Percentiles rank a stretch among this genome's conserved stretches.
These are phyloP conservation scores for Cladosporium sp. DNA, from an alignment of 2,329 filamentous ascomycete genomes.

Conservation along the genomic window DNA sequence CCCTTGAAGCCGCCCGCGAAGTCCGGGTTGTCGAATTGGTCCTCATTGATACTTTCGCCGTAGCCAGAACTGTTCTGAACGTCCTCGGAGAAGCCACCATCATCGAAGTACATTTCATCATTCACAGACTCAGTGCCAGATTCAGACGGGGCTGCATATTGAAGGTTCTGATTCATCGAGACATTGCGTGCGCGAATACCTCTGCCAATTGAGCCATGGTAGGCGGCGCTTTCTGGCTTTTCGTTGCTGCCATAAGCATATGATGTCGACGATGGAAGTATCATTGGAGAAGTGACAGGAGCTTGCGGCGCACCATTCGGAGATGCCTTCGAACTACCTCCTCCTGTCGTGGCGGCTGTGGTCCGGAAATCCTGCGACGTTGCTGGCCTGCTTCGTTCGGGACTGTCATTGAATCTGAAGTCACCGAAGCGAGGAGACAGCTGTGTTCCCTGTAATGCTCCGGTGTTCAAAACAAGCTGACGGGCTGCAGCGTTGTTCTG, in stretches of 20 bases:
- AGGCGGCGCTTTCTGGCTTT: conserved; percentile 20
- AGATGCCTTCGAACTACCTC: neutral
- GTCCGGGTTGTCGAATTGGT: conserved; percentile 37
- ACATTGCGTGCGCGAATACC: conserved; percentile 18
- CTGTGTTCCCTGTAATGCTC: neutral
- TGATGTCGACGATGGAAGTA: conserved; percentile 1
- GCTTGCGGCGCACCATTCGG: neutral
- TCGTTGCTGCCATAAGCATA: conserved; percentile 16
- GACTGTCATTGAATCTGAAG: conserved; percentile 24
- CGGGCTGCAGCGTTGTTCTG: neutral
- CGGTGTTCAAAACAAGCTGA: neutral
- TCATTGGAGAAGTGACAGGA: neutral
- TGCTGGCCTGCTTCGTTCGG: conserved; percentile 19
- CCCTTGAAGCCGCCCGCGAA: conserved; percentile 17
- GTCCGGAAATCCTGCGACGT: conserved; percentile 7
- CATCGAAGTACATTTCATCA: conserved; percentile 42
- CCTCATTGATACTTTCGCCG: conserved; percentile 33
- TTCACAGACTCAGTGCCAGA: neutral
- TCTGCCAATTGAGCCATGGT: conserved; percentile 22
- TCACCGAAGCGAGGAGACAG: conserved; percentile 20
- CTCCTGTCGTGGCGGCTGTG: neutral
- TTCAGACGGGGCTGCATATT: conserved; percentile 16
- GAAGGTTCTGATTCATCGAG: conserved; percentile 18
- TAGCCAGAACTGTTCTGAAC: conserved; percentile 9
- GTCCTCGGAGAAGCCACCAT: conserved; percentile 33